Evolutionary conservation across 345 rosid genomes (phyloP).

Genomic region (Pistacia integerrima): DNA sequence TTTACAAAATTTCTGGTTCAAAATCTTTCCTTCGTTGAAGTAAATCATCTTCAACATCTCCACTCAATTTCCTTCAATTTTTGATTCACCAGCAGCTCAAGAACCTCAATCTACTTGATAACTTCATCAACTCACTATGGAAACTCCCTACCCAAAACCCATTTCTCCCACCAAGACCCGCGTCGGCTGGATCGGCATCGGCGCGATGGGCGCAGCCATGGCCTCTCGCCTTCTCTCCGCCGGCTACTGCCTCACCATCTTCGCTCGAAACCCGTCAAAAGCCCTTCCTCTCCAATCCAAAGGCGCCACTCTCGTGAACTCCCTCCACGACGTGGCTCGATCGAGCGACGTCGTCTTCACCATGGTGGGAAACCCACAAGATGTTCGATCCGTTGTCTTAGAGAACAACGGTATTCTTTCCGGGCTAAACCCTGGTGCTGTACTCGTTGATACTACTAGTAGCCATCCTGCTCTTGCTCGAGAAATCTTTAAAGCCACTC

Average conservation of each 20-base stretch:
- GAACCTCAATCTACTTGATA: too few species aligned
- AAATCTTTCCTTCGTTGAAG: too few species aligned
- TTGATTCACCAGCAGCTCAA: too few species aligned
- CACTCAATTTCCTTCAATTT: too few species aligned
- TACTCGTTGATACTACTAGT: constrained; percentile 67
- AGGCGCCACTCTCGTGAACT: constrained; percentile 38
- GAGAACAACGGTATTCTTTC: constrained; percentile 53
- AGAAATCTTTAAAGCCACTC: constrained; percentile 50
- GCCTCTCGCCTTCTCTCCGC: constrained; percentile 52
- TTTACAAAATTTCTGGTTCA: too few species aligned
- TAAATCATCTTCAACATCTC: too few species aligned
- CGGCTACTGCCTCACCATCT: constrained; percentile 49
- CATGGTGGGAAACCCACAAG: constrained; percentile 57
- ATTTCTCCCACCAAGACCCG: constrained; percentile 38
- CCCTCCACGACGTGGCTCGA: constrained; percentile 34
- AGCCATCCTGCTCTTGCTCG: constrained; percentile 72
- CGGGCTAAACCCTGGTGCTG: constrained; percentile 63
- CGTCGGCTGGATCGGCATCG: constrained; percentile 60
- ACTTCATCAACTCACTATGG: constrained; percentile 27
- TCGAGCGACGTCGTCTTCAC: constrained; percentile 45
- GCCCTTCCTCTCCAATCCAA: constrained; percentile 36
- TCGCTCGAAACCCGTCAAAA: constrained; percentile 45
- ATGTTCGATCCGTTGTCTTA: constrained; percentile 47
- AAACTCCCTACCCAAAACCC: constrained; percentile 43
- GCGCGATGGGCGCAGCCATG: constrained; percentile 57